phyloP scores from a whole-genome alignment of 2,329 filamentous ascomycete genomes.

The Microdochium bolleyi region DNA sequence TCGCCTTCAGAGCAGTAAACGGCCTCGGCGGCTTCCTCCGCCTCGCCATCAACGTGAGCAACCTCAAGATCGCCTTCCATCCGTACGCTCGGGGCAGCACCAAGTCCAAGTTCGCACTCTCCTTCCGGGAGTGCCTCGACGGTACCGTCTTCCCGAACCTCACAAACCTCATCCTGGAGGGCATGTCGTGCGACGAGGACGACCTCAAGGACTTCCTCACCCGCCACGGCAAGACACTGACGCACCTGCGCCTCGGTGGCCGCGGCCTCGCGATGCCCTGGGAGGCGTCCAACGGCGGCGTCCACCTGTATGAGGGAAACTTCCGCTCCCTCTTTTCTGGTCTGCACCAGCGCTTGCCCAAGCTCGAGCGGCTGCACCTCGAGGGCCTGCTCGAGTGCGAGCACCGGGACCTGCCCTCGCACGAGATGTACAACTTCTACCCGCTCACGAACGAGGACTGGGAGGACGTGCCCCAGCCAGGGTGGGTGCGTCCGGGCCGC shows the following conservation, averaged over 20 bases:
- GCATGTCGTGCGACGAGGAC: conserved; percentile 32
- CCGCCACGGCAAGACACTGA: conserved; percentile 28
- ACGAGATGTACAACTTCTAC: conserved; percentile 33
- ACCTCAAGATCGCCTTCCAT: conserved; percentile 32
- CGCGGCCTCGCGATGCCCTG: conserved; percentile 29
- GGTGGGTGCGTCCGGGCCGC: conserved; percentile 18
- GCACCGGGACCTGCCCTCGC: conserved; percentile 23
- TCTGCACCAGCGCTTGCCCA: conserved; percentile 25
- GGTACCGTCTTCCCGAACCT: conserved; percentile 28
- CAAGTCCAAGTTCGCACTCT: conserved; percentile 32
- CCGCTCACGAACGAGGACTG: conserved; percentile 32
- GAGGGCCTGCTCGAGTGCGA: conserved; percentile 37
- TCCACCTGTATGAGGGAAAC: conserved; percentile 34
- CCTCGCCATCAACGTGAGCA: conserved; percentile 24
- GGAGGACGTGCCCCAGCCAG: conserved; percentile 19
- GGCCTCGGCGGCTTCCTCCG: conserved; percentile 33
- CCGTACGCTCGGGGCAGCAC: conserved; percentile 27
- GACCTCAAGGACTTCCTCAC: conserved; percentile 33
- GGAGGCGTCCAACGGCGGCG: conserved; percentile 31
- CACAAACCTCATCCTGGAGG: conserved; percentile 32
- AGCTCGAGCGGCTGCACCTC: conserved; percentile 32
- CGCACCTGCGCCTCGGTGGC: conserved; percentile 34
- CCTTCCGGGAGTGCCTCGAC: conserved; percentile 28
- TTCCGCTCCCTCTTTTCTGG: conserved; percentile 33
- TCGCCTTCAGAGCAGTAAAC: conserved; percentile 30